Evolutionary conservation across 169 alveolate species (phyloP), one percentile per base, ranked within the genome.

Genomic region (Cystoisospora suis): DNA sequence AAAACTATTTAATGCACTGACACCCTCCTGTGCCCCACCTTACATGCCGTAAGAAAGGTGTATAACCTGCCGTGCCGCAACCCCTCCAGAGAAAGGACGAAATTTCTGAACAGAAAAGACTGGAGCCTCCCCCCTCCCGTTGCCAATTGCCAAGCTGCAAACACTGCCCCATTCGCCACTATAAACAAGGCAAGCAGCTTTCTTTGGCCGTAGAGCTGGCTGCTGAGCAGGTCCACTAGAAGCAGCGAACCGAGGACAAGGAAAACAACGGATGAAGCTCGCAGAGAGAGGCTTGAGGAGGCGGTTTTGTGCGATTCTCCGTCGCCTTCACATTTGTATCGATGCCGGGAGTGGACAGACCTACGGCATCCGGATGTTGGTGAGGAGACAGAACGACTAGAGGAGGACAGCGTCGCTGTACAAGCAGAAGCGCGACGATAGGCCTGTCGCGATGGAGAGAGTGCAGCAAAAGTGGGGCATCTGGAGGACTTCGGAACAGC

Each of bases 1-100:
- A n/a, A n/a, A n/a, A n/a, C n/a, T n/a, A n/a, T n/a, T n/a, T n/a
- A n/a, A n/a, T n/a, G n/a, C n/a, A n/a, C n/a, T n/a, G n/a, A n/a
- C n/a, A n/a, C n/a, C n/a, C n/a, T n/a, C n/a, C n/a, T 49, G 61
- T 20, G 9, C 20, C n/a, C 61, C n/a, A 12, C 61, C 83, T 36
- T 72, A 72, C 83, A 38, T 2, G 83, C 15, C 3, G 83, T 72
- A 56, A 72, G 6, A 56, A 72, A 38, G 7, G 83, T 72, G 56
- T 36, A 17, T 3, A 72, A 3, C 47, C 83, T 46, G 27, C n/a
- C 32, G 38, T 36, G 29, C 34, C 42, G 1, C 38, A 72, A 56
- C 38, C 4, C 42, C 23, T 38, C 83, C 2, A n/a, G 46, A 15
- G 42, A 72, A 38, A 72, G 83, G 1, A 72, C 38, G 32, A 72